Base-by-base conservation (phyloP, 345 rosid species). In the Erucastrum elatum region DNA sequence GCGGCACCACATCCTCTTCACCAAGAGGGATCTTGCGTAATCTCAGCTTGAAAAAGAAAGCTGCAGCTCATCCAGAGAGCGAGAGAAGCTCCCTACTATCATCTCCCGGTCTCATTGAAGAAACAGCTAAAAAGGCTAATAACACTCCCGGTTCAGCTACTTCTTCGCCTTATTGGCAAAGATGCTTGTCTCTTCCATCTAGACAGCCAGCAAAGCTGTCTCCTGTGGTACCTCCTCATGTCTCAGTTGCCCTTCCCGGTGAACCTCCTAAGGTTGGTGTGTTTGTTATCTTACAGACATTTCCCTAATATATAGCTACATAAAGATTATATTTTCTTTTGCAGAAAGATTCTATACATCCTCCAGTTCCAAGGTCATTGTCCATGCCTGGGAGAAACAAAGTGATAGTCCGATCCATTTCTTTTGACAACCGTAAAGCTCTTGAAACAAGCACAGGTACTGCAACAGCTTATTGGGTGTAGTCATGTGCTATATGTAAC, bases 161-260 rank as follows among this genome's bases (percentile, higher is more conserved):
- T 8, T 77, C 90, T 8, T 78, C 90, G 2, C 85, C 86, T 67
- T 77, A 83, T 78, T 85, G 97, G 97, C 74, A 87, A 75, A 87
- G 87, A 84, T 88, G 97, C 69, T 64, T 87, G 30, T 94, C 98
- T 17, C 95, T 92, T 80, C 98, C 97, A 2, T 89, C 83, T 70
- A 86, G 86, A 8, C 96, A 81, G 72, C 88, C 88, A 49, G 76
- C 91, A 17, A 85, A 86, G 44, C 72, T 91, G 79, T 91, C 97
- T 62, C 98, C 95, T 6, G 80, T 88, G 2, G 82, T 87, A 71
- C 21, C 86, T 13, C 68, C 82, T 12, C 97, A 97, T 56, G 77
- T 77, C 75, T 84, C 93, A 65, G 91, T 89, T 71, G 87, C 89
- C 80, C 62, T 85, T 70, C 82, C 89, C 15, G 79, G 82, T 33